phyloP scores from a whole-genome alignment of 2,329 filamentous ascomycete species.

The Periconia digitata region DNA sequence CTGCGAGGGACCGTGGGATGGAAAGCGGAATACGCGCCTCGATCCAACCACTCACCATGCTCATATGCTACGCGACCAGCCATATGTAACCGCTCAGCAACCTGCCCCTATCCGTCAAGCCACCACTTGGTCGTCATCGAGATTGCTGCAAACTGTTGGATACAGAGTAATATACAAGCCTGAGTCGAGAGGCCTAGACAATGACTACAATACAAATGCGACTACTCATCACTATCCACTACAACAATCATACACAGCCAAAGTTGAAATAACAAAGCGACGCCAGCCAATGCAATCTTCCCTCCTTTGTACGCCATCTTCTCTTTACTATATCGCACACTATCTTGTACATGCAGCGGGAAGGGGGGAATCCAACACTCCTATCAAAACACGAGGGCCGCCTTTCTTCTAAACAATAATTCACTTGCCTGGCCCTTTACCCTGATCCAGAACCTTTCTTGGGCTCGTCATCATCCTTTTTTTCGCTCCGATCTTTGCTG shows the following conservation, averaged over 20 bases:
- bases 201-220: conserved; percentile 15
- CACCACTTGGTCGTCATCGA: too few relatives aligned
- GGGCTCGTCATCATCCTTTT: conserved; percentile 20
- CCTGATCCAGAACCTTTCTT: conserved; percentile 41
- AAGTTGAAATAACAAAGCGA: conserved; percentile 5
- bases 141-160: too few relatives aligned
- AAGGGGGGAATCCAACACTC: not conserved
- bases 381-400: too few relatives aligned
- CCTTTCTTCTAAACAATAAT: too few relatives aligned
- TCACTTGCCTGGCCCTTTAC: too few relatives aligned
- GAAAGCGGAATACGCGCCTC: not conserved
- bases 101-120: too few relatives aligned
- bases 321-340: conserved; percentile 13
- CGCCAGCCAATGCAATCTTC: conserved; percentile 10
- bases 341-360: too few relatives aligned
- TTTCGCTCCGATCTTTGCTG: conserved; percentile 35
- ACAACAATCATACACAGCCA: conserved; percentile 33
- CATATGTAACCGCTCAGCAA: not conserved
- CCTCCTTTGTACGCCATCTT: not conserved
- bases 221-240: conserved; percentile 24
- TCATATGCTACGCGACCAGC: not conserved
- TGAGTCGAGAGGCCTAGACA: conserved; percentile 36
- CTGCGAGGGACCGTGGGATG: not conserved
- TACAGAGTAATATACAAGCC: conserved; percentile 27
- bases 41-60: not conserved